Evolutionary conservation across 805 yeast genomes (phyloP).

Genomic region (Myxozyma kluyveri): DNA sequence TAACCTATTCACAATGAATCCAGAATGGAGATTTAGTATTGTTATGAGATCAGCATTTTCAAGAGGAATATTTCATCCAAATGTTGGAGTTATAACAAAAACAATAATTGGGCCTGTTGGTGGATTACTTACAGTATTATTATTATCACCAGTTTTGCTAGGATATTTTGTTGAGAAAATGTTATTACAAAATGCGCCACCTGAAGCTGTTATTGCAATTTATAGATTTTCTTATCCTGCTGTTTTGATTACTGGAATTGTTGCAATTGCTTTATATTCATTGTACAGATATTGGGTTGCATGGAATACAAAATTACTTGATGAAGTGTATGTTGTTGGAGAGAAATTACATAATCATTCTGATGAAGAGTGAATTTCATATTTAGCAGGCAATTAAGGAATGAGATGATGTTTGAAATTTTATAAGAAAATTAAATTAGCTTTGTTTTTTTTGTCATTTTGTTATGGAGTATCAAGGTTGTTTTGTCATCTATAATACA

Average conservation of each 20-base stretch:
- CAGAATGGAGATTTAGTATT: neutral
- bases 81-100: conserved; percentile 8
- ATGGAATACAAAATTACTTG: conserved; percentile 35
- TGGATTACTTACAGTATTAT: conserved; percentile 2
- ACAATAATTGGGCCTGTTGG: conserved; percentile 12
- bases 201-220: conserved; percentile 5
- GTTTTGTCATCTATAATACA: too few species aligned
- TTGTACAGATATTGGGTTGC: conserved; percentile 7
- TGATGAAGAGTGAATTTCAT: conserved; percentile 10
- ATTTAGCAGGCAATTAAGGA: too few species aligned
- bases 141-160: conserved; percentile 12
- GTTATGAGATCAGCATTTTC: neutral
- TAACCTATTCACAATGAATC: conserved; percentile 4
- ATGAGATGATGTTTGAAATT: too few species aligned
- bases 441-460: too few species aligned
- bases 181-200: conserved; percentile 8
- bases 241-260: conserved; percentile 4
- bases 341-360: conserved; percentile 37
- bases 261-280: neutral
- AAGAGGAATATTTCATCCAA: conserved; percentile 1
- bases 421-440: too few species aligned
- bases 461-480: too few species aligned
- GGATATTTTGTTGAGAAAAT: conserved; percentile 16
- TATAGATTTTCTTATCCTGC: conserved; percentile 22
- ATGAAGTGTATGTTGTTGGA: conserved; percentile 38